Evolutionary conservation across 257 asterid species (phyloP), one percentile per base, ranked within the genome.

Genomic region (Osmanthus fragrans): DNA sequence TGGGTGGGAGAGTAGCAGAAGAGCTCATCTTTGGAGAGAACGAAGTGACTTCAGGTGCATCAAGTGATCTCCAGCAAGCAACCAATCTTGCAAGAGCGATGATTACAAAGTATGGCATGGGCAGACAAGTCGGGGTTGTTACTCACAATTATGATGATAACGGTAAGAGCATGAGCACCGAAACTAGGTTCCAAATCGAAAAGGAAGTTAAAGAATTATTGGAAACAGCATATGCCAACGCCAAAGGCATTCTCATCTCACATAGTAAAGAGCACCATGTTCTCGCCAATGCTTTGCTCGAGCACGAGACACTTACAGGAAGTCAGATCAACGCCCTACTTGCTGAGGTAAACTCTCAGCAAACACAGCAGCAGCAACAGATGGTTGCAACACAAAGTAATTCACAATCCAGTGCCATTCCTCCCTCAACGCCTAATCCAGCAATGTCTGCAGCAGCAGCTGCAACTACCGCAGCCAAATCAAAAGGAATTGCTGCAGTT

Each of bases 1-100:
- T 93, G 97, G 98, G 98, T n/a, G 98, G 98, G n/a, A 82, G 97
- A 70, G 98, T 93, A 40, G 98, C 98, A 1, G 98, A 93, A 73
- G 97, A 93, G 85, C 90, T 93, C 76, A 90, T 93, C 67, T 93
- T 91, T 33, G 98, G 98, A 29, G 97, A 93, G 73, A 82, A 83
- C 42, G 97, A 93, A 71, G 96, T 93, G 7, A 93, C 98, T 9
- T 93, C 98, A 0, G 98, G 98, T n/a, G 92, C 96, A 27, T 92
- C 98, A 12, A 83, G 73, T 4, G 98, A 93, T 76, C 92, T 93
- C 80, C 85, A 88, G 72, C 88, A 91, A 72, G 98, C 97, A 27
- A 93, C 97, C 8, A 76, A 15, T 47, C 83, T 93, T 79, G 98
- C 98, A 18, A 82, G 94, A 60, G 93, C 91, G 6, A 93, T 93